These are phyloP conservation scores for Yamadazyma pseudoaaseri DNA, from an alignment of 1,139 yeast species.

Conservation along the genomic window DNA sequence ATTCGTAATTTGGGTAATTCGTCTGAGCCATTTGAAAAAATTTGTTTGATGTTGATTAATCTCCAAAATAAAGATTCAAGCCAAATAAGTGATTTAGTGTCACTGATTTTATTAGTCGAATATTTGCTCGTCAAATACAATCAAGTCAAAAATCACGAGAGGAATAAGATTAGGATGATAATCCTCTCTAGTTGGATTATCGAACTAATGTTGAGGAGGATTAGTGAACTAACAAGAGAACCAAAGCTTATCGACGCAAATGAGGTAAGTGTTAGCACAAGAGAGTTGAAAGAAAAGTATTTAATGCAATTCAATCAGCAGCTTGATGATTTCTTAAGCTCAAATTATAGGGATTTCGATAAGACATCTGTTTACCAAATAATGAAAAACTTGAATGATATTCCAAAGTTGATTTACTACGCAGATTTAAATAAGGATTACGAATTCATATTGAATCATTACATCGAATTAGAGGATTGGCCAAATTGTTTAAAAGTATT, in stretches of 20 bases:
- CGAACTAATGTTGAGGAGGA: slow-evolving; percentile 47
- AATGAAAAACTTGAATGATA: slow-evolving; percentile 62
- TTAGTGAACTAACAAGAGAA: slow-evolving; percentile 17
- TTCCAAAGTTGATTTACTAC: slow-evolving; percentile 60
- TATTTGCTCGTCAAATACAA: slow-evolving; percentile 57
- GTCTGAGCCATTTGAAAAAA: slow-evolving; percentile 68
- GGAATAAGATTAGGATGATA: slow-evolving; percentile 50
- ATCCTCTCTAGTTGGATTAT: slow-evolving; percentile 83
- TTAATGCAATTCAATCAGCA: slow-evolving; percentile 23
- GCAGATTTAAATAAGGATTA: slow-evolving; percentile 71
- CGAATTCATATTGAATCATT: slow-evolving; percentile 64
- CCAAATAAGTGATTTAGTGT: slow-evolving; percentile 9
- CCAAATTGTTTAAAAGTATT: slow-evolving; percentile 63
- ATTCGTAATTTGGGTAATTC: slow-evolving; percentile 64
- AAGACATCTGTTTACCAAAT: slow-evolving; percentile 70
- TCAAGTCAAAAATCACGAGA: slow-evolving; percentile 29
- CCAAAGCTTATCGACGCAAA: slow-evolving; percentile 17
- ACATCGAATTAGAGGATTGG: slow-evolving; percentile 75
- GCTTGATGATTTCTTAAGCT: slow-evolving; percentile 52
- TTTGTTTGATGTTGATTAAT: slow-evolving; percentile 64
- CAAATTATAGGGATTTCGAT: slow-evolving; percentile 54
- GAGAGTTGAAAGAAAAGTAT: slow-evolving; percentile 8
- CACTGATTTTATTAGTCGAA: slow-evolving; percentile 43
- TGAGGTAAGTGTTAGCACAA: slow-evolving; percentile 2
- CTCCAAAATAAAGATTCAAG: slow-evolving; percentile 13